Percentiles rank a stretch among this genome's conserved stretches.
phyloP scores from a whole-genome alignment of 306 rosid species.

The Cajanus cajan region DNA sequence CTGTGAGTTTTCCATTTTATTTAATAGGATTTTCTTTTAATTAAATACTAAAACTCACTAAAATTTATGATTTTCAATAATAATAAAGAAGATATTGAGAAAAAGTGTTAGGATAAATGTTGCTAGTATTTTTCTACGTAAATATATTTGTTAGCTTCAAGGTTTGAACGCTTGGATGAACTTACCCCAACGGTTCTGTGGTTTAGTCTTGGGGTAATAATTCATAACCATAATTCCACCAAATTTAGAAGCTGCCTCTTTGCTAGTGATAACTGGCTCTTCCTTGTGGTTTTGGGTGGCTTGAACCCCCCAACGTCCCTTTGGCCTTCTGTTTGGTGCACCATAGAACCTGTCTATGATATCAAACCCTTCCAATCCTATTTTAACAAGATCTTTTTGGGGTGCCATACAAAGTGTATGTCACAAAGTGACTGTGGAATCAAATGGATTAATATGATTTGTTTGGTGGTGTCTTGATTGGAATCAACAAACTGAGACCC shows the following conservation, averaged over 20 bases:
- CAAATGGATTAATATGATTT: neutral
- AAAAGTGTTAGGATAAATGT: no score
- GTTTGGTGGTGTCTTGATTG: slow-evolving; percentile 14
- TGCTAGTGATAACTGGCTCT: slow-evolving; percentile 27
- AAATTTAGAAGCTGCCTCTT: slow-evolving; percentile 28
- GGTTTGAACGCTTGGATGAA: slow-evolving; percentile 19
- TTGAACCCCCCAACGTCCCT: slow-evolving; percentile 3
- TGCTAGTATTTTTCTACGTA: no score
- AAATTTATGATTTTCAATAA: no score
- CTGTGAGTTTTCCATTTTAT: no score
- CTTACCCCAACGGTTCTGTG: slow-evolving; percentile 34
- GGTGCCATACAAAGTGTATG: slow-evolving; percentile 21
- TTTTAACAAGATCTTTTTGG: slow-evolving; percentile 37
- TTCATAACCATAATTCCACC: slow-evolving; percentile 29
- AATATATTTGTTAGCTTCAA: neutral
- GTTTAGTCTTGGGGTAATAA: slow-evolving; percentile 18
- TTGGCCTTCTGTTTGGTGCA: slow-evolving; percentile 19
- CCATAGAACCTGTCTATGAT: slow-evolving; percentile 32
- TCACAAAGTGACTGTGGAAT: neutral
- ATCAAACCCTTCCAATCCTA: slow-evolving; percentile 38
- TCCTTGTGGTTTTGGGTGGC: neutral
- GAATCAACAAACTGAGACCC: neutral
- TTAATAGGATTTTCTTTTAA: no score
- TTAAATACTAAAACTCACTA: no score
- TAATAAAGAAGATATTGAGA: no score